phyloP scores from a whole-genome alignment of 78 protist species.

The Emiliania huxleyi region DNA sequence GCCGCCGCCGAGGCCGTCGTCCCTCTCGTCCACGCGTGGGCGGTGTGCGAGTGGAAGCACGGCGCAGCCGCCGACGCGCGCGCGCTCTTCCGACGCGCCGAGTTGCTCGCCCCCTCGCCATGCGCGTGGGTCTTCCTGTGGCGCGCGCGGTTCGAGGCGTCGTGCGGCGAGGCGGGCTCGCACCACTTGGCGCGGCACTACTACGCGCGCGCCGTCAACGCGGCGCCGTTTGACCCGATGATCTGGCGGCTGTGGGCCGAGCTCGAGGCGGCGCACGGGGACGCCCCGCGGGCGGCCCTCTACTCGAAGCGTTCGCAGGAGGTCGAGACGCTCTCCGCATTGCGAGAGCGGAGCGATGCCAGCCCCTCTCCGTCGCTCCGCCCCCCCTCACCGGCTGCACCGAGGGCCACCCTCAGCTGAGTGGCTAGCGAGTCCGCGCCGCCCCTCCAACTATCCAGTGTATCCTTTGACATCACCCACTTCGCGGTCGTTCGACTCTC shows the following conservation, averaged over 20 bases:
- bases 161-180: neutral
- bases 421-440: no score
- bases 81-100: neutral
- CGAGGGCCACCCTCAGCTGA: no score
- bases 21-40: neutral
- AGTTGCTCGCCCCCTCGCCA: neutral
- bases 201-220: constrained; percentile 6
- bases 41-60: neutral
- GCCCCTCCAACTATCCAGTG: no score
- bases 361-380: no score
- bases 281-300: neutral
- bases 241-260: neutral
- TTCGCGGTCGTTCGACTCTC: no score
- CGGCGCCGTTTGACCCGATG: neutral
- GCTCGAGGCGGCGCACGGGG: neutral
- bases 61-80: neutral
- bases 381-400: no score
- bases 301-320: neutral
- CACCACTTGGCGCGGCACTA: neutral
- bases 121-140: neutral
- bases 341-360: no score
- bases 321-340: no score
- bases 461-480: no score
- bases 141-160: neutral
- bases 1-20: no score